Conservation (phyloP, 768 basidiomycete genomes). For the Naganishia kalamii region DNA sequence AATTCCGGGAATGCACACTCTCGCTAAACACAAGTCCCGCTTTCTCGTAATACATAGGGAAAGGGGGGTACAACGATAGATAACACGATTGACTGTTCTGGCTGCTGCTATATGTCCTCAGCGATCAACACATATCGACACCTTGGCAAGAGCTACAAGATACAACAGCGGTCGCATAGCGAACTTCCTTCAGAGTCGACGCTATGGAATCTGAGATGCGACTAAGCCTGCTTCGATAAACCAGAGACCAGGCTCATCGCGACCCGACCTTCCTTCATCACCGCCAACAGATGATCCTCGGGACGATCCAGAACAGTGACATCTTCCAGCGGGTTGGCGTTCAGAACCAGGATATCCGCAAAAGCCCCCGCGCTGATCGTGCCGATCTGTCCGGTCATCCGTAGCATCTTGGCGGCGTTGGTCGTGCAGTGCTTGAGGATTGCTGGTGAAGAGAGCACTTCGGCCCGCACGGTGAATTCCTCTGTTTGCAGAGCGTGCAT, state of each 20-base stretch:
- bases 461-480: slow-evolving; percentile 51
- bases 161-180: too few species aligned
- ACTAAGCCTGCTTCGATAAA: slow-evolving; percentile 31
- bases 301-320: slow-evolving; percentile 50
- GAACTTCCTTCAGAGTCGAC: too few species aligned
- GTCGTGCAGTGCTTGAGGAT: slow-evolving; percentile 51
- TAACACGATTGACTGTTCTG: too few species aligned
- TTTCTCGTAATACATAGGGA: not conserved
- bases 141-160: too few species aligned
- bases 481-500: slow-evolving; percentile 61
- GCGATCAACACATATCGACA: too few species aligned
- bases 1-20: not conserved
- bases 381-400: slow-evolving; percentile 47
- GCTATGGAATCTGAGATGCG: too few species aligned
- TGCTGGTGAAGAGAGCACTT: slow-evolving; percentile 43
- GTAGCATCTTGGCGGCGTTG: slow-evolving; percentile 49
- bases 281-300: slow-evolving; percentile 47
- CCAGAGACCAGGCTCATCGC: slow-evolving; percentile 18
- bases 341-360: slow-evolving; percentile 50
- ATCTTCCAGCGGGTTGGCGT: slow-evolving; percentile 50
- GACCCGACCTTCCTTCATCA: slow-evolving; percentile 47
- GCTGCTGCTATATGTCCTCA: too few species aligned
- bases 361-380: slow-evolving; percentile 45
- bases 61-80: too few species aligned
- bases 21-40: not conserved